phyloP scores from a whole-genome alignment of 1,139 yeast species.

The Blastobotrys apis region DNA sequence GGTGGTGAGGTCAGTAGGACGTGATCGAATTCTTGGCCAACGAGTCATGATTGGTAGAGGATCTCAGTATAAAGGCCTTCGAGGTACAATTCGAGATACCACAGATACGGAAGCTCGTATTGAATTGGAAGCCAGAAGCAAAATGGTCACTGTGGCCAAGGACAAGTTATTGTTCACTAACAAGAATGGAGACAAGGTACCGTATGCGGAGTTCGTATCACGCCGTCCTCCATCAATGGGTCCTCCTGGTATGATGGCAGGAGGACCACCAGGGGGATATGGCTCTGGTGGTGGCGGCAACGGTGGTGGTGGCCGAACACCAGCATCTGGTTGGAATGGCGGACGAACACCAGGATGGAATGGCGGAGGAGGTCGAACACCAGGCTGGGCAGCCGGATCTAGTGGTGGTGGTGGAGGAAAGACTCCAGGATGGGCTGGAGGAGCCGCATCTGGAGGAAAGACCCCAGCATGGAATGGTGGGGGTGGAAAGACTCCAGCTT shows the following conservation, averaged over 20 bases:
- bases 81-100: constrained; percentile 90
- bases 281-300: constrained; percentile 31
- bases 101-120: constrained; percentile 88
- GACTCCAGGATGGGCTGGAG: constrained; percentile 48
- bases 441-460: constrained; percentile 35
- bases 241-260: constrained; percentile 1
- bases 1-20: constrained; percentile 52
- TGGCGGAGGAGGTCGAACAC: constrained; percentile 38
- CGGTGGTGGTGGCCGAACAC: constrained; percentile 29
- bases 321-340: constrained; percentile 25
- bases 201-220: constrained; percentile 68
- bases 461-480: constrained; percentile 45
- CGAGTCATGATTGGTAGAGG: constrained; percentile 78
- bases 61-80: constrained; percentile 90
- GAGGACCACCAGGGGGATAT: constrained; percentile 13
- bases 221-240: constrained; percentile 26
- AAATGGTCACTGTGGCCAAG: constrained; percentile 80
- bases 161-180: constrained; percentile 67
- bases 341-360: constrained; percentile 43
- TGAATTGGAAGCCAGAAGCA: constrained; percentile 88
- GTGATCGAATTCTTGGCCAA: constrained; percentile 70
- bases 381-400: constrained; percentile 51
- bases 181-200: constrained; percentile 60
- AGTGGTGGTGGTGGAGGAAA: constrained; percentile 32
- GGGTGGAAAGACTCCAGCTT: constrained; percentile 47